Base-by-base conservation (phyloP, 2,329 filamentous ascomycete species). In the Metarhizium robertsii region DNA sequence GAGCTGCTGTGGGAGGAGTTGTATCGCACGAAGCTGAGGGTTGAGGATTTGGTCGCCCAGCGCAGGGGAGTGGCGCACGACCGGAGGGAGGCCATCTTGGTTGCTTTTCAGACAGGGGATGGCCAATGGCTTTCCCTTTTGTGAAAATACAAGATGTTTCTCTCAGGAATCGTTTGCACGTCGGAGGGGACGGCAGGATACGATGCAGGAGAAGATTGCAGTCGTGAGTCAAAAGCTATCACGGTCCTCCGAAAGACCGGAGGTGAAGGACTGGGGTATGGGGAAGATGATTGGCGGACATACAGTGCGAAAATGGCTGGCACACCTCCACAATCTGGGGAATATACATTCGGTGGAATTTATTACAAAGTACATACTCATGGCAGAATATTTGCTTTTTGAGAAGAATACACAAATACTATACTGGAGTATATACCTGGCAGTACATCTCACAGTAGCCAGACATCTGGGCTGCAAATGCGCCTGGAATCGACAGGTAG, bases 1-100 rank as follows among this genome's bases (percentile, higher is more conserved):
- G 92, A 95, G 61, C 84, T 88, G 68, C 75, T 84, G 72, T 69
- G 78, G 60, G 75, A 75, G 40, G 68, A 70, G 60, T 59, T 67
- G 62, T 65, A 61, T 61, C 75, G 71, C 53, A 70, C 62, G 50
- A 68, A 65, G 47, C 67, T 61, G 54, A 65, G 60, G 25, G 59
- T 49, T 58, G 60, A 53, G 57, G 49, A 58, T 61, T 71, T 65
- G 65, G 64, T 59, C 62, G 63, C 50, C 67, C 69, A 68, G 64
- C 71, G 68, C 55, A 75, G 63, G 60, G 74, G 67, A 61, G 72
- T 67, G 58, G 66, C 65, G 65, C 73, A 67, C 58, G 73, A 67
- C 66, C 73, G 70, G 59, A 76, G 71, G 64, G 73, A 74, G 56
- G 73, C 73, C 75, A 78, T 78, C 67, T 65, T 67, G 62, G 14